Percentiles rank a stretch among this genome's conserved stretches.
phyloP scores from a whole-genome alignment of 2,329 filamentous ascomycete genomes.

The Phialophora expanda region DNA sequence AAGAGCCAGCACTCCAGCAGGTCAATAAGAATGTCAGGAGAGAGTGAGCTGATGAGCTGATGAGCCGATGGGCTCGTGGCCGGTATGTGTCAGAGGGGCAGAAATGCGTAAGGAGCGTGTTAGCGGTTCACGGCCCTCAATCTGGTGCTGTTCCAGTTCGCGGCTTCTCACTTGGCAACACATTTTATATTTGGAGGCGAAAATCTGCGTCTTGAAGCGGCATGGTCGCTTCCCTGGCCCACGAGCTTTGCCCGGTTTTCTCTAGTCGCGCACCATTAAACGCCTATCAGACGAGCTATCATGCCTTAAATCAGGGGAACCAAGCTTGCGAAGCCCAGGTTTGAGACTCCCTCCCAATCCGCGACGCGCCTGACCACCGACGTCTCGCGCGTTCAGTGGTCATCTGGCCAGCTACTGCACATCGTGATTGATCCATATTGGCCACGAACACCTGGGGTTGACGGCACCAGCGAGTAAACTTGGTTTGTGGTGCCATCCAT shows the following conservation, averaged over 20 bases:
- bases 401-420: conserved; percentile 18
- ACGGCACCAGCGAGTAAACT: conserved; percentile 1
- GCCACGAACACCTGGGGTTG: conserved; percentile 22
- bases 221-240: conserved; percentile 1
- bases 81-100: conserved; percentile 60
- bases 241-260: conserved; percentile 17
- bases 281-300: conserved; percentile 26
- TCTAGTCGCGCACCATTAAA: conserved; percentile 24
- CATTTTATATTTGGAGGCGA: conserved; percentile 30
- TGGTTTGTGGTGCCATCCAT: conserved; percentile 13
- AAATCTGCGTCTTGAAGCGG: conserved; percentile 10
- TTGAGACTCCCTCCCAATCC: conserved; percentile 17
- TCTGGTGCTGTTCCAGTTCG: conserved; percentile 7
- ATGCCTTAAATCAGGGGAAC: conserved; percentile 17
- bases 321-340: conserved; percentile 19
- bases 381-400: conserved; percentile 27
- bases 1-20: conserved; percentile 34
- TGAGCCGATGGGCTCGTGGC: conserved; percentile 47
- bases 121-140: conserved; percentile 6
- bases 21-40: conserved; percentile 32
- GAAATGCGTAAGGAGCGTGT: conserved; percentile 63
- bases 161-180: conserved; percentile 14
- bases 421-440: conserved; percentile 5
- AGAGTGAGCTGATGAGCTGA: conserved; percentile 9
- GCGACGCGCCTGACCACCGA: conserved; percentile 28